Evolutionary conservation across 768 basidiomycete species (phyloP).

Genomic region (Pisolithus marmoratus): DNA sequence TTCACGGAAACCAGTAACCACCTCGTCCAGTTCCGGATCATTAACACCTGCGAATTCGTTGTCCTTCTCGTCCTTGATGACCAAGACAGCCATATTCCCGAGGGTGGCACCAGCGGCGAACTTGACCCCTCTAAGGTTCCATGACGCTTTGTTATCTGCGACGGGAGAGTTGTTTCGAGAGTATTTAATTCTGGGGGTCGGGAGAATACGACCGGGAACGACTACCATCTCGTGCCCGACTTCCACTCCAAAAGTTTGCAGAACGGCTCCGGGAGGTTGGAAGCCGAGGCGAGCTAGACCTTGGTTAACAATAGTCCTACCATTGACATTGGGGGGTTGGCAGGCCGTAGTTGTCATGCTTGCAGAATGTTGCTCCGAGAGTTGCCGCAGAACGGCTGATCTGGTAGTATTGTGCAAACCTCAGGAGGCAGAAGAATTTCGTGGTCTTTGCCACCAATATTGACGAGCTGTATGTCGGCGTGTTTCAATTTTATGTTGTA

Average conservation of each 20-base stretch:
- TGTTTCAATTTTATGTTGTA: slow-evolving; percentile 34
- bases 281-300: slow-evolving; percentile 43
- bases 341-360: slow-evolving; percentile 47
- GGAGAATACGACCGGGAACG: slow-evolving; percentile 48
- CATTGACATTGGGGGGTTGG: slow-evolving; percentile 46
- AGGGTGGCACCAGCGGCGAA: slow-evolving; percentile 56
- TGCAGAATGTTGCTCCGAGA: slow-evolving; percentile 49
- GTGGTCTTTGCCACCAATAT: slow-evolving; percentile 41
- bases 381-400: slow-evolving; percentile 44
- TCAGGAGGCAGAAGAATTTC: slow-evolving; percentile 41
- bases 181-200: slow-evolving; percentile 39
- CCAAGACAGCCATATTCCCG: slow-evolving; percentile 60
- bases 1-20: slow-evolving; percentile 46
- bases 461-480: slow-evolving; percentile 41
- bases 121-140: slow-evolving; percentile 51
- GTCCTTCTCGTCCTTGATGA: slow-evolving; percentile 52
- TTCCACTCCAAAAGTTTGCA: slow-evolving; percentile 40
- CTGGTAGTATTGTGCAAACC: slow-evolving; percentile 41
- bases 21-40: slow-evolving; percentile 46
- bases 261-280: slow-evolving; percentile 24
- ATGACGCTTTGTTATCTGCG: slow-evolving; percentile 44
- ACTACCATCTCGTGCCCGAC: slow-evolving; percentile 48
- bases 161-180: slow-evolving; percentile 16
- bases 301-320: slow-evolving; percentile 35
- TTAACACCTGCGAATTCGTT: slow-evolving; percentile 50